These are phyloP conservation scores for Podaxis sp. DNA, from an alignment of 768 basidiomycete genomes.

Conservation along the genomic window DNA sequence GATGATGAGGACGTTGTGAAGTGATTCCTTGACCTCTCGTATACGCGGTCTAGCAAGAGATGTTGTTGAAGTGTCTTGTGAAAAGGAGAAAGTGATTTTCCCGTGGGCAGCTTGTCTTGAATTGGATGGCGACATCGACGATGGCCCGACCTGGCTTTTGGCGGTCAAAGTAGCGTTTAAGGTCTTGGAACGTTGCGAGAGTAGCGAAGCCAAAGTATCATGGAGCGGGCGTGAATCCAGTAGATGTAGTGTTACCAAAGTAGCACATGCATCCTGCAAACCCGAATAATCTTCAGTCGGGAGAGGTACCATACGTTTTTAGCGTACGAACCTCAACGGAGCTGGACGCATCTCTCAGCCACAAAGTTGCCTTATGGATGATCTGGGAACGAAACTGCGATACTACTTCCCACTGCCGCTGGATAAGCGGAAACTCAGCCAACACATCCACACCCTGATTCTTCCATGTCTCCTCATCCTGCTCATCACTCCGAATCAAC, in stretches of 20 bases:
- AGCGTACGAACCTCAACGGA: slow-evolving; percentile 48
- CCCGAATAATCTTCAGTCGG: slow-evolving; percentile 2
- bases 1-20: slow-evolving; percentile 50
- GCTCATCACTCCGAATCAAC: slow-evolving; percentile 60
- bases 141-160: slow-evolving; percentile 3
- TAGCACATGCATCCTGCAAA: slow-evolving; percentile 68
- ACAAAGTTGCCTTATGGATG: slow-evolving; percentile 81
- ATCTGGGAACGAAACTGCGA: slow-evolving; percentile 88
- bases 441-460: slow-evolving; percentile 60
- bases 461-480: slow-evolving; percentile 62
- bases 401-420: slow-evolving; percentile 92
- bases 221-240: slow-evolving; percentile 80
- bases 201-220: slow-evolving; percentile 69
- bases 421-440: slow-evolving; percentile 84
- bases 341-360: slow-evolving; percentile 62
- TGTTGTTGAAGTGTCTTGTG: slow-evolving; percentile 5
- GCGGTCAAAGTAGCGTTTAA: slow-evolving; percentile 26
- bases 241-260: slow-evolving; percentile 81
- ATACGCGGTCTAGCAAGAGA: slow-evolving; percentile 34
- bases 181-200: slow-evolving; percentile 68
- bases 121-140: not conserved
- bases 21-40: slow-evolving; percentile 54
- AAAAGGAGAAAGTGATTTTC: slow-evolving; percentile 9
- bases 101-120: not conserved
- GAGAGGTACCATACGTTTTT: not conserved